Evolutionary conservation across 225 moss, liverwort and hornwort genomes (phyloP).

Genomic region (Marchantia paleacea): DNA sequence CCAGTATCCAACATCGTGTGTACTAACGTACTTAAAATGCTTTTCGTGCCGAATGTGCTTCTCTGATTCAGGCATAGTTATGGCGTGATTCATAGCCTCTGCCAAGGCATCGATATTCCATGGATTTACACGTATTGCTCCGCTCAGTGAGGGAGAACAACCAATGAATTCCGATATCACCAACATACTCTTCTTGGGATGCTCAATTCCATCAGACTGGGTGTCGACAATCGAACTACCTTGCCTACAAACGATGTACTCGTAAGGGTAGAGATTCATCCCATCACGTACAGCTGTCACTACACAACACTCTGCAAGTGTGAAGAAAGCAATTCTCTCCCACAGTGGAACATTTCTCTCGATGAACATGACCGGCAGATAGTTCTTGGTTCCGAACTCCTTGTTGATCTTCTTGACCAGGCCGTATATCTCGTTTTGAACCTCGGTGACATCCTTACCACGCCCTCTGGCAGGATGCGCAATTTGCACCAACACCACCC

Average conservation of each 20-base stretch:
- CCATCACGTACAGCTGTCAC: conserved; percentile 96
- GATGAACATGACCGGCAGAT: conserved; percentile 75
- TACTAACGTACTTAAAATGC: conserved; percentile 91
- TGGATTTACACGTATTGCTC: conserved; percentile 97
- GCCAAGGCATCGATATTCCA: conserved; percentile 98
- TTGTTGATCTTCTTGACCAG: conserved; percentile 71
- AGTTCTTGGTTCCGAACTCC: conserved; percentile 63
- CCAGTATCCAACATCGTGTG: conserved; percentile 89
- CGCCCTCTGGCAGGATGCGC: conserved; percentile 86
- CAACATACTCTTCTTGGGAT: conserved; percentile 81
- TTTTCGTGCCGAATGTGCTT: conserved; percentile 95
- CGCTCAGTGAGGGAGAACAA: conserved; percentile 94
- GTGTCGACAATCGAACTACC: conserved; percentile 51
- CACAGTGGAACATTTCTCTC: conserved; percentile 60
- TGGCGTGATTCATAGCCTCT: conserved; percentile 93
- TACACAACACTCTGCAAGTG: conserved; percentile 92
- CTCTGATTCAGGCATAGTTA: conserved; percentile 81
- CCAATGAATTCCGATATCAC: conserved; percentile 99
- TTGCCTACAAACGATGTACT: conserved; percentile 90
- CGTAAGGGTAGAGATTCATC: conserved; percentile 93
- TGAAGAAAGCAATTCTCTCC: conserved; percentile 90
- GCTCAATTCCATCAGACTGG: conserved; percentile 17
- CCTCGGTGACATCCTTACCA: conserved; percentile 85
- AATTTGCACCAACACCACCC: conserved; percentile 86
- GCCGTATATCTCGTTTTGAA: conserved; percentile 65